These are phyloP conservation scores for Metschnikowia rubicola DNA, from an alignment of 805 yeast genomes.

Conservation along the genomic window DNA sequence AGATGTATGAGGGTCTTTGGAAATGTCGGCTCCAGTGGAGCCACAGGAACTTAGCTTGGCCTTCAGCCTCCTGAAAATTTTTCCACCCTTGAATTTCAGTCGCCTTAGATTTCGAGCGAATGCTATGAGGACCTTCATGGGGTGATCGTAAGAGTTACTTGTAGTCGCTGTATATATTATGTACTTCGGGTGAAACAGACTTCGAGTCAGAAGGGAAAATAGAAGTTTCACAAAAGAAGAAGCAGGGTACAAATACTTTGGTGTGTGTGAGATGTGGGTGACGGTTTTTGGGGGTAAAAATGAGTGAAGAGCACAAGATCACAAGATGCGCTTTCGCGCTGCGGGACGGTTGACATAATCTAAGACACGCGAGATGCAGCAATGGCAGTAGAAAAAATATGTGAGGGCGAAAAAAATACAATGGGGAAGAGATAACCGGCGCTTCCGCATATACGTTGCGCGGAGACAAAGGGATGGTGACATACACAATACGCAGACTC, in stretches of 20 bases:
- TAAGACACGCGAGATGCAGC: slow-evolving; percentile 2
- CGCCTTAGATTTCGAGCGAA: slow-evolving; percentile 2
- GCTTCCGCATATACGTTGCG: neutral
- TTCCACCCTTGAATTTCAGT: neutral
- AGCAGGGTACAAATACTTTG: neutral
- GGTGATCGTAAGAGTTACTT: neutral
- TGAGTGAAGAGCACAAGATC: neutral
- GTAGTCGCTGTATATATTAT: neutral
- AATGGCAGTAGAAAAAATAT: neutral
- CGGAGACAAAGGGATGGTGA: too few species aligned
- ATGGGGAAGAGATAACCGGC: neutral
- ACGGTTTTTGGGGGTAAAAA: neutral
- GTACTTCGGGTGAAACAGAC: neutral
- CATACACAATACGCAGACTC: too few species aligned
- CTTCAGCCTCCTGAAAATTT: neutral
- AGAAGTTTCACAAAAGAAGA: neutral
- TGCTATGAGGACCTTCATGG: slow-evolving; percentile 6
- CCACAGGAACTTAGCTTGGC: too few species aligned
- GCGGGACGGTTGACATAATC: slow-evolving; percentile 1
- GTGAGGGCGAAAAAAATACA: neutral
- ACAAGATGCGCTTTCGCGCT: slow-evolving; percentile 3
- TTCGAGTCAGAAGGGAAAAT: too few species aligned
- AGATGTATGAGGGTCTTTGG: too few species aligned
- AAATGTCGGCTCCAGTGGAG: too few species aligned
- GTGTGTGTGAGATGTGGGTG: neutral